These are phyloP conservation scores for Trematosphaeria pertusa DNA, from an alignment of 2,329 filamentous ascomycete genomes.

Conservation along the genomic window DNA sequence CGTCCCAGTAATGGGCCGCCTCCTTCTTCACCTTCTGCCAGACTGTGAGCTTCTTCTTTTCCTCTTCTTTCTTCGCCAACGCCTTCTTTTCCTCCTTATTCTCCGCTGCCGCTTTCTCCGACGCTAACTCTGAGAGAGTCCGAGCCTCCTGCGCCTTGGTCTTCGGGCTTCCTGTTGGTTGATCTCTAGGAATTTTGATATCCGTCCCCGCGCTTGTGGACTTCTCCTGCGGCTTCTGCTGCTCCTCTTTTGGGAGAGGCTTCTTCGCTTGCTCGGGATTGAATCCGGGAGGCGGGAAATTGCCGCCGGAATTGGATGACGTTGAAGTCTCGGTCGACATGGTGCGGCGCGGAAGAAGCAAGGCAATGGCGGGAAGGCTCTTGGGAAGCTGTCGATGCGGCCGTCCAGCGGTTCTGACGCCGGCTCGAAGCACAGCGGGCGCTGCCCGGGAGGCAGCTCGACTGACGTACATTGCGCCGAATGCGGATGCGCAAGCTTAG, in stretches of 20 bases:
- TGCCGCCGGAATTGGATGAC: constrained; percentile 54
- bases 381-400: constrained; percentile 54
- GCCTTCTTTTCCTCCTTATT: constrained; percentile 62
- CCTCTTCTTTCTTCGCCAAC: constrained; percentile 66
- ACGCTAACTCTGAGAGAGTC: constrained; percentile 68
- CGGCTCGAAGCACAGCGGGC: constrained; percentile 55
- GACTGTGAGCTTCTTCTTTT: constrained; percentile 85
- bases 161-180: constrained; percentile 54
- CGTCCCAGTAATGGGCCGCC: constrained; percentile 94
- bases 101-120: constrained; percentile 61
- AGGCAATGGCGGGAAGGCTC: constrained; percentile 63
- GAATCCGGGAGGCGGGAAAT: constrained; percentile 85
- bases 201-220: constrained; percentile 33
- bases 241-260: constrained; percentile 69
- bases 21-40: constrained; percentile 97
- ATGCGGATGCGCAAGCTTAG: constrained; percentile 20
- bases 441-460: constrained; percentile 54
- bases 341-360: constrained; percentile 61
- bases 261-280: constrained; percentile 90
- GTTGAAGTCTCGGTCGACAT: constrained; percentile 66
- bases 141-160: constrained; percentile 55
- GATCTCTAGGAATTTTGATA: constrained; percentile 44
- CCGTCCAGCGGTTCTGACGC: constrained; percentile 51
- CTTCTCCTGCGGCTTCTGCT: constrained; percentile 36
- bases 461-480: constrained; percentile 54